These are phyloP conservation scores for Dactylellina drechsleri DNA, from an alignment of 2,329 filamentous ascomycete genomes.

Conservation along the genomic window DNA sequence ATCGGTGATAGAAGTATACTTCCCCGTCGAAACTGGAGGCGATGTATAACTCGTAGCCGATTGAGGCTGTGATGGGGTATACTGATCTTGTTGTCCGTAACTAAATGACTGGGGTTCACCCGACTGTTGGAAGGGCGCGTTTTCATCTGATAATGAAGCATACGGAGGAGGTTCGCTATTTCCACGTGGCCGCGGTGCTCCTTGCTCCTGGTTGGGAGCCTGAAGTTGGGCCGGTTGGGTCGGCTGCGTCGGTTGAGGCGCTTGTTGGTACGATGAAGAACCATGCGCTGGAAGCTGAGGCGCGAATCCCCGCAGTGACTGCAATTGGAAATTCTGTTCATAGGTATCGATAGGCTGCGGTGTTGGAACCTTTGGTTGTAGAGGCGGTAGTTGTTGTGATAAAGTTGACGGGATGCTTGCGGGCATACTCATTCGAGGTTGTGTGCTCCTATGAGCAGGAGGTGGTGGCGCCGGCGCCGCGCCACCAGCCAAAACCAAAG, in stretches of 20 bases:
- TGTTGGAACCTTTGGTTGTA: conserved; percentile 19
- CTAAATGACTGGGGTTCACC: conserved; percentile 14
- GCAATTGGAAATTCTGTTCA: conserved; percentile 42
- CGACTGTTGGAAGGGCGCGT: conserved; percentile 12
- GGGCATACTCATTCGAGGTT: conserved; percentile 43
- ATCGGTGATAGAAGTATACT: conserved; percentile 45
- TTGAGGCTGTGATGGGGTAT: conserved; percentile 17
- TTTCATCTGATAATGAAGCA: conserved; percentile 34
- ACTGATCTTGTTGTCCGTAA: conserved; percentile 22
- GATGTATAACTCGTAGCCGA: conserved; percentile 15
- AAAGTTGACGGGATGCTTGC: conserved; percentile 9
- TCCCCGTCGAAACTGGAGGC: background rate
- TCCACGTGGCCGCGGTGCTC: conserved; percentile 25
- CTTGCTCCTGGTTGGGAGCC: conserved; percentile 14
- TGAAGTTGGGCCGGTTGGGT: conserved; percentile 35
- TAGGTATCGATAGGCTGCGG: conserved; percentile 37
- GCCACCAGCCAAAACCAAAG: conserved; percentile 16
- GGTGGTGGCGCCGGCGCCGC: conserved; percentile 33
- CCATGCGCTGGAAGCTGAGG: conserved; percentile 34
- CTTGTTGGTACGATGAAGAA: conserved; percentile 25
- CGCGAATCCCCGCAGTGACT: conserved; percentile 42
- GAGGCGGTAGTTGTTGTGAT: conserved; percentile 14
- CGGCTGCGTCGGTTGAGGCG: background rate
- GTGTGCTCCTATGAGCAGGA: conserved; percentile 33
- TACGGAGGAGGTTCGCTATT: conserved; percentile 50